These are phyloP conservation scores for Coemansia sp. DNA, from an alignment of 192 early-diverging fungal species.

Conservation along the genomic window DNA sequence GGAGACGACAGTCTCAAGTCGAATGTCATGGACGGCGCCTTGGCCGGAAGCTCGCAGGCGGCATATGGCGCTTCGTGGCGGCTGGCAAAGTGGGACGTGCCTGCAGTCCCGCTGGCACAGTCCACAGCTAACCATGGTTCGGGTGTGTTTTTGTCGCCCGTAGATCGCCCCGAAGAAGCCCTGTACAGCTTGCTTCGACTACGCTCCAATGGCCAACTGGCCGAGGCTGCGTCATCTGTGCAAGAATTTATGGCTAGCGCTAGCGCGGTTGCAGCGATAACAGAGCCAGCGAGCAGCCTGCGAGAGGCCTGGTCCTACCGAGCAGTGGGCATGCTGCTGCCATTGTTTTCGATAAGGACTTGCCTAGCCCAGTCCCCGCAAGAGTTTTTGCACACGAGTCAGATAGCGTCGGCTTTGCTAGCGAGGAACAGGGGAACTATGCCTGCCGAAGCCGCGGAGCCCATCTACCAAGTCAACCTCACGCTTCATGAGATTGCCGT, in stretches of 20 bases:
- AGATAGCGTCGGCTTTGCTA: slow-evolving; percentile 25
- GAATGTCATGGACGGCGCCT: not conserved
- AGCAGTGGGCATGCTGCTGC: slow-evolving; percentile 32
- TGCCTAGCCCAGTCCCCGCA: not conserved
- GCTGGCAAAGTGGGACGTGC: slow-evolving; percentile 49
- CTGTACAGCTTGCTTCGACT: slow-evolving; percentile 44
- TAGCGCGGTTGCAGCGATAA: slow-evolving; percentile 21
- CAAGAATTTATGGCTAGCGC: slow-evolving; percentile 32
- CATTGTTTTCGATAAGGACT: slow-evolving; percentile 24
- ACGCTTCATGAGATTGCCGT: slow-evolving; percentile 46
- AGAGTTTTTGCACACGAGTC: slow-evolving; percentile 29
- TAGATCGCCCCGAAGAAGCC: slow-evolving; percentile 26
- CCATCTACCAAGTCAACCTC: slow-evolving; percentile 33
- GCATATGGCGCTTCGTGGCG: slow-evolving; percentile 50
- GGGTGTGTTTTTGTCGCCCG: slow-evolving; percentile 9
- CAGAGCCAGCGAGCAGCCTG: slow-evolving; percentile 11
- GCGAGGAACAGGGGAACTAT: slow-evolving; percentile 12
- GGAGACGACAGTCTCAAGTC: not conserved
- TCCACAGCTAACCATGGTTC: not conserved
- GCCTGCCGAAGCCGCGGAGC: slow-evolving; percentile 17
- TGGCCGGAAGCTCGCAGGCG: slow-evolving; percentile 16
- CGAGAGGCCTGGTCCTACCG: slow-evolving; percentile 38
- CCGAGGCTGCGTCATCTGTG: slow-evolving; percentile 12
- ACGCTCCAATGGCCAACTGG: slow-evolving; percentile 25
- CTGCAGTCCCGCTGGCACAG: slow-evolving; percentile 21